Evolutionary conservation across 2,329 filamentous ascomycete genomes (phyloP).

Genomic region (Colletotrichum liriopes): DNA sequence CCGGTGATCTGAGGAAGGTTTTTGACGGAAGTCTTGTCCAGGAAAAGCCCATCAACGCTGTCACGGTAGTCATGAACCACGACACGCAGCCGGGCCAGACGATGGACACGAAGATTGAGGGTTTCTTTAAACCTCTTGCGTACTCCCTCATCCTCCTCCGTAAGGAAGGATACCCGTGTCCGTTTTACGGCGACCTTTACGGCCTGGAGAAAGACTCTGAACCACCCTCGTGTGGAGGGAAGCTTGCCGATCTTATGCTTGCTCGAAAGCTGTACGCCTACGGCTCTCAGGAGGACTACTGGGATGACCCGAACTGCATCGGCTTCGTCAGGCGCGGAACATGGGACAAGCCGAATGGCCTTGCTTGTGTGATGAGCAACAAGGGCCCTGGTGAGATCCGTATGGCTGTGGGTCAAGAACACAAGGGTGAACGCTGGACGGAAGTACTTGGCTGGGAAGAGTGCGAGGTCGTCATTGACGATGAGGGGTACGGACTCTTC

Average conservation of each 20-base stretch:
- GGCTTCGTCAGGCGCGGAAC: constrained; percentile 70
- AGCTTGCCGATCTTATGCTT: constrained; percentile 71
- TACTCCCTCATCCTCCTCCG: constrained; percentile 80
- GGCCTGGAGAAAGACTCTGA: constrained; percentile 66
- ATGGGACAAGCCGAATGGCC: constrained; percentile 61
- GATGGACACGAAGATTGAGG: constrained; percentile 69
- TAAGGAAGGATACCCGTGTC: constrained; percentile 72
- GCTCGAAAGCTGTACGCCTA: constrained; percentile 78
- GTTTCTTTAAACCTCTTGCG: constrained; percentile 80
- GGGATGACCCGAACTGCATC: constrained; percentile 71
- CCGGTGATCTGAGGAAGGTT: constrained; percentile 72
- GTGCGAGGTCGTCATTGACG: constrained; percentile 71
- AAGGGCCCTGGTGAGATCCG: constrained; percentile 64
- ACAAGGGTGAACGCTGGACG: constrained; percentile 74
- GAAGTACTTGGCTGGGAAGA: constrained; percentile 72
- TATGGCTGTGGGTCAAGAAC: constrained; percentile 74
- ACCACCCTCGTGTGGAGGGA: constrained; percentile 66
- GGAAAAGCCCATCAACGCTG: constrained; percentile 52
- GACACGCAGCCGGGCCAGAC: constrained; percentile 68
- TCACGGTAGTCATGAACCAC: constrained; percentile 80
- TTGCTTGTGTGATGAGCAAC: constrained; percentile 72
- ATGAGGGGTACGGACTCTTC: constrained; percentile 73
- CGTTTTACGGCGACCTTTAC: constrained; percentile 81
- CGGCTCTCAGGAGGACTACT: constrained; percentile 76
- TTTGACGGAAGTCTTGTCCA: constrained; percentile 73